Percentiles rank a stretch among this genome's conserved stretches.
Evolutionary conservation across 768 basidiomycete genomes (phyloP).

Genomic region (Kwoniella pini): DNA sequence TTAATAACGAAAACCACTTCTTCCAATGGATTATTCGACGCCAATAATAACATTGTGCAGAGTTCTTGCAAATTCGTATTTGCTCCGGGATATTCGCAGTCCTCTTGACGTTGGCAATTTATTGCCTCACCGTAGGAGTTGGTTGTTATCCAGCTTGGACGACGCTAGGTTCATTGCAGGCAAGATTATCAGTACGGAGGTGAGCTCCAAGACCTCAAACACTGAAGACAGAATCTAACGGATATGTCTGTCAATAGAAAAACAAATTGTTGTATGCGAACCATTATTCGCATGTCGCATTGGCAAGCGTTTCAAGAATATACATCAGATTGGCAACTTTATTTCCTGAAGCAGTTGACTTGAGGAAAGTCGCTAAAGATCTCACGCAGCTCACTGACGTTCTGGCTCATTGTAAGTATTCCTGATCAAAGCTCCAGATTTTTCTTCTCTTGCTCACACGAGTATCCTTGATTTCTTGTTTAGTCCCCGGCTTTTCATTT

Average conservation of each 20-base stretch:
- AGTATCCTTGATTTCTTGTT: background rate
- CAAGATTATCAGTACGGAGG: slow-evolving; percentile 16
- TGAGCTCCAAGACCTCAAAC: background rate
- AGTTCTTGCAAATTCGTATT: slow-evolving; percentile 16
- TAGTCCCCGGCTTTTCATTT: slow-evolving; percentile 45
- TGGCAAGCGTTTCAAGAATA: slow-evolving; percentile 18
- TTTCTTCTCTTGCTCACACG: background rate
- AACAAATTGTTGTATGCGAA: slow-evolving; percentile 23
- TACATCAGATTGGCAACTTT: slow-evolving; percentile 24
- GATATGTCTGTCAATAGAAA: slow-evolving; percentile 6
- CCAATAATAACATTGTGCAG: too few species aligned
- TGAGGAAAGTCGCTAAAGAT: slow-evolving; percentile 18
- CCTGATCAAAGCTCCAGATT: too few species aligned
- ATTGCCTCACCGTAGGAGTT: slow-evolving; percentile 5
- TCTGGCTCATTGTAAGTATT: slow-evolving; percentile 18
- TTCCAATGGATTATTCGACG: too few species aligned
- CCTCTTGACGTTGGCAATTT: slow-evolving; percentile 11
- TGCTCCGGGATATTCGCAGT: slow-evolving; percentile 11
- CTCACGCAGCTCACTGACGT: slow-evolving; percentile 21
- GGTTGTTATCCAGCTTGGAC: slow-evolving; percentile 18
- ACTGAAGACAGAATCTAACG: background rate
- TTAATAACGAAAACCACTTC: too few species aligned
- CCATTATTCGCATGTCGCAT: slow-evolving; percentile 24
- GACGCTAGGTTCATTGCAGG: slow-evolving; percentile 12
- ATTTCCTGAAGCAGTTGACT: slow-evolving; percentile 17